These are phyloP conservation scores for Diaporthe vaccinii DNA, from an alignment of 2,329 filamentous ascomycete genomes.

Conservation along the genomic window DNA sequence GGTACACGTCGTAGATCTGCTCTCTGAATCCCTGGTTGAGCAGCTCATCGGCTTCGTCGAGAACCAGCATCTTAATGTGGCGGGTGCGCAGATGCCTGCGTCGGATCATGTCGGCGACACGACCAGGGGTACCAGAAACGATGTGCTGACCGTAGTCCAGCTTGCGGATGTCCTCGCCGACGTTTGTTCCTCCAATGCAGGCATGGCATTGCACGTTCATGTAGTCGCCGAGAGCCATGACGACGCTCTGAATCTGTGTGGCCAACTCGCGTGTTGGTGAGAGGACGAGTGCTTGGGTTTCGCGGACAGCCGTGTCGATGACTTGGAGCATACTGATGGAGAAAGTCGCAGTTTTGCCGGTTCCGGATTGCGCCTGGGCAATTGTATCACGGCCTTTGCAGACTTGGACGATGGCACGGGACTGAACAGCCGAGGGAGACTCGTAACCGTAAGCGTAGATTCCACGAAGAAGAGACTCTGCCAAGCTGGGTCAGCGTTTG, in stretches of 20 bases:
- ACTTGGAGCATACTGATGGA: conserved; percentile 99
- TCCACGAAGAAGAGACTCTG: conserved; percentile 91
- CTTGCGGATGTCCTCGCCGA: conserved; percentile 98
- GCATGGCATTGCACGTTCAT: conserved; percentile 99
- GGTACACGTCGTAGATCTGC: conserved; percentile 99
- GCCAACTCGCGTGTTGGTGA: conserved; percentile 98
- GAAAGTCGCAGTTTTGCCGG: conserved; percentile 99
- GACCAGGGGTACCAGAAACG: conserved; percentile 96
- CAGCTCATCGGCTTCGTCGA: conserved; percentile 99
- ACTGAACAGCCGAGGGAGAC: conserved; percentile 97
- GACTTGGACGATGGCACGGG: conserved; percentile 97
- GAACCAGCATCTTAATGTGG: conserved; percentile 99
- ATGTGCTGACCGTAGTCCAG: conserved; percentile 96
- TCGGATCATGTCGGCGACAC: conserved; percentile 99
- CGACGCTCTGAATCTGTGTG: conserved; percentile 99
- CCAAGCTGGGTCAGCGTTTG: conserved; percentile 33
- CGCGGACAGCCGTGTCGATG: conserved; percentile 94
- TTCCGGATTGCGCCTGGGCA: conserved; percentile 97
- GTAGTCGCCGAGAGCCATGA: conserved; percentile 98
- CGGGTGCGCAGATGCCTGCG: conserved; percentile 97
- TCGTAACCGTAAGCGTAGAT: conserved; percentile 99
- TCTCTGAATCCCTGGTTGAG: conserved; percentile 96
- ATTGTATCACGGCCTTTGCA: conserved; percentile 99
- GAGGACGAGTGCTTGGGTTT: conserved; percentile 97
- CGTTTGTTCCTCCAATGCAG: conserved; percentile 98